phyloP scores from a whole-genome alignment of 148 eudicot genomes.

The Rhododendron mucronatum region DNA sequence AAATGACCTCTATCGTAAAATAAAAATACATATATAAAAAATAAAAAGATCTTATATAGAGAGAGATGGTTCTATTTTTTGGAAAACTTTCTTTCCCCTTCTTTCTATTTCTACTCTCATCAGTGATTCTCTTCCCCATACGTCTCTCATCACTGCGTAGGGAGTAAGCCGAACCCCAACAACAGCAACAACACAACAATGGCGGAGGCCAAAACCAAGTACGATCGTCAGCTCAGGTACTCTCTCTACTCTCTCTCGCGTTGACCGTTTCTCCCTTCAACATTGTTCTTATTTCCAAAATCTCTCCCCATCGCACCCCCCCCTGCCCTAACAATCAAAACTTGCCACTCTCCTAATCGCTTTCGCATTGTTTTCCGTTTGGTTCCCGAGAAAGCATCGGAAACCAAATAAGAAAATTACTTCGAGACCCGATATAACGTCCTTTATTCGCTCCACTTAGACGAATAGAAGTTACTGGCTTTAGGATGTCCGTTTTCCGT shows the following conservation, averaged over 20 bases:
- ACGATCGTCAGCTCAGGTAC: slow-evolving; percentile 96
- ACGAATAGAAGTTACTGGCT: background rate
- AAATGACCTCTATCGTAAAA: too few relatives aligned
- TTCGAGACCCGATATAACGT: background rate
- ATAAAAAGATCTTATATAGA: too few relatives aligned
- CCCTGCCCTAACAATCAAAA: background rate
- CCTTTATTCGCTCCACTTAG: background rate
- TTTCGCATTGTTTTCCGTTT: background rate
- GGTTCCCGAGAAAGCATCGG: background rate
- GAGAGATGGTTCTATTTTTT: too few relatives aligned
- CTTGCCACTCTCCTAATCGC: background rate
- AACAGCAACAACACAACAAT: slow-evolving; percentile 23
- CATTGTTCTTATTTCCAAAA: background rate
- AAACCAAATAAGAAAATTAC: background rate
- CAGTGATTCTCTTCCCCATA: background rate
- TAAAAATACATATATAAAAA: too few relatives aligned
- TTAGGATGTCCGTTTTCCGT: background rate
- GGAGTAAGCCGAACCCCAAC: slow-evolving; percentile 5
- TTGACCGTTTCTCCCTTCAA: background rate
- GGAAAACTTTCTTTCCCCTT: background rate
- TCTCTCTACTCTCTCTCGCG: background rate
- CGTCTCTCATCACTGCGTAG: background rate
- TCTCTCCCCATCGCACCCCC: background rate
- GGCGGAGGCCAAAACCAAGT: slow-evolving; percentile 89
- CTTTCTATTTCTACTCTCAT: background rate